phyloP scores from a whole-genome alignment of 352 stramenopile species.

The Phytopythium delawarense region DNA sequence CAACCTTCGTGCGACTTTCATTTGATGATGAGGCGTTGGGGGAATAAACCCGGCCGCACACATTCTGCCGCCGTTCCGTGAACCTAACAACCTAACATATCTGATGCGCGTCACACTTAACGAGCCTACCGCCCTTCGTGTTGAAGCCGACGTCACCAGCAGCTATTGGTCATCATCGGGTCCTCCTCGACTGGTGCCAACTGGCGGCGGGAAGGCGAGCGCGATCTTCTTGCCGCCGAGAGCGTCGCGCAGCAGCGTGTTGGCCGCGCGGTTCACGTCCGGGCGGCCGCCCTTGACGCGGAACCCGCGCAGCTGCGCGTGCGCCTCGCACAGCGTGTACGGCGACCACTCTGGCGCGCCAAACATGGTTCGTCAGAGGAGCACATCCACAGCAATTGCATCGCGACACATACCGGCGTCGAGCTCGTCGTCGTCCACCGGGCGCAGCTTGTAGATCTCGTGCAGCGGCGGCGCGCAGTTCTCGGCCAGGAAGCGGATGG shows the following conservation, averaged over 20 bases:
- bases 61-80: not conserved
- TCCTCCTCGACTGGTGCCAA: too few species aligned
- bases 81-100: too few species aligned
- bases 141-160: not conserved
- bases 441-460: conserved; percentile 77
- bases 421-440: conserved; percentile 56
- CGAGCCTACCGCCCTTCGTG: not conserved
- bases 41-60: not conserved
- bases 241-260: conserved; percentile 68
- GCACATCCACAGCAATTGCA: too few species aligned
- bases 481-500: conserved; percentile 82
- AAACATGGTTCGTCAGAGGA: not conserved
- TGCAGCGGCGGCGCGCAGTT: conserved; percentile 69
- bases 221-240: conserved; percentile 82
- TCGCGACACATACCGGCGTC: not conserved
- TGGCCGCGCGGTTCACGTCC: conserved; percentile 74
- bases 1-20: conserved; percentile 5
- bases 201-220: conserved; percentile 66
- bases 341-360: conserved; percentile 54
- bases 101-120: not conserved
- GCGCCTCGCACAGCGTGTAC: conserved; percentile 72
- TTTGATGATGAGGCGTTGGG: not conserved
- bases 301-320: conserved; percentile 70
- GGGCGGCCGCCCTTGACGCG: conserved; percentile 67
- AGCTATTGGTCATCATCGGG: too few species aligned